A percentile compares a stretch with the other conserved stretches of the same genome.
These are phyloP conservation scores for Alternaria infectoria DNA, from an alignment of 2,329 filamentous ascomycete species.

Conservation along the genomic window DNA sequence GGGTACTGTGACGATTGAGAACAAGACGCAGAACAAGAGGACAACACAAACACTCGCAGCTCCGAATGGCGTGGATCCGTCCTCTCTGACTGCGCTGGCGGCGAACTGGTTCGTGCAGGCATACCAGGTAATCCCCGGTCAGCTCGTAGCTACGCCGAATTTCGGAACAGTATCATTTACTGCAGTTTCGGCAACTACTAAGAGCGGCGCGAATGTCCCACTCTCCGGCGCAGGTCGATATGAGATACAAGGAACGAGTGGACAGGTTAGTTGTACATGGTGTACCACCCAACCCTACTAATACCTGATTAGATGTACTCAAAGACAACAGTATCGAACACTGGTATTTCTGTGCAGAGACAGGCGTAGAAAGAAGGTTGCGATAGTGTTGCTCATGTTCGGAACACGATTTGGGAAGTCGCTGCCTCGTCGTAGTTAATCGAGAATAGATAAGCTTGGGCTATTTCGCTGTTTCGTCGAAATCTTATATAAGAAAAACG, in stretches of 20 bases:
- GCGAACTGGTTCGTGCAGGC: constrained; percentile 36
- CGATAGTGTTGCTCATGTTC: not conserved
- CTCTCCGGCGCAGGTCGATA: constrained; percentile 26
- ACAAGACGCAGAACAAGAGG: constrained; percentile 30
- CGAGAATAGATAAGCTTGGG: not conserved
- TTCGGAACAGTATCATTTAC: constrained; percentile 31
- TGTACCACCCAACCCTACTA: not conserved
- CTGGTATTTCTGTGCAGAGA: constrained; percentile 17
- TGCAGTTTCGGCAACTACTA: constrained; percentile 21
- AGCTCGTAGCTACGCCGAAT: constrained; percentile 27
- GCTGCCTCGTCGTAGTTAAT: not conserved
- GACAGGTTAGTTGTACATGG: constrained; percentile 18
- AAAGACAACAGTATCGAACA: constrained; percentile 26
- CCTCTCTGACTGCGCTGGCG: constrained; percentile 19
- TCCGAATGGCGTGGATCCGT: constrained; percentile 18
- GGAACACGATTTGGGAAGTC: not conserved
- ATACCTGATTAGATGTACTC: constrained; percentile 25
- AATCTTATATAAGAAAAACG: not conserved
- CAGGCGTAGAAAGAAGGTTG: constrained; percentile 2
- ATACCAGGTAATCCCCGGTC: constrained; percentile 28
- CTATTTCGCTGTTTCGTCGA: not conserved
- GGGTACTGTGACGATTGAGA: constrained; percentile 33
- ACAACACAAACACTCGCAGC: constrained; percentile 22
- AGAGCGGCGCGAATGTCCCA: constrained; percentile 23
- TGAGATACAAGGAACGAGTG: constrained; percentile 34